Base-by-base conservation (phyloP, 495 filamentous ascomycete genomes). In the Annulohypoxylon nitens region DNA sequence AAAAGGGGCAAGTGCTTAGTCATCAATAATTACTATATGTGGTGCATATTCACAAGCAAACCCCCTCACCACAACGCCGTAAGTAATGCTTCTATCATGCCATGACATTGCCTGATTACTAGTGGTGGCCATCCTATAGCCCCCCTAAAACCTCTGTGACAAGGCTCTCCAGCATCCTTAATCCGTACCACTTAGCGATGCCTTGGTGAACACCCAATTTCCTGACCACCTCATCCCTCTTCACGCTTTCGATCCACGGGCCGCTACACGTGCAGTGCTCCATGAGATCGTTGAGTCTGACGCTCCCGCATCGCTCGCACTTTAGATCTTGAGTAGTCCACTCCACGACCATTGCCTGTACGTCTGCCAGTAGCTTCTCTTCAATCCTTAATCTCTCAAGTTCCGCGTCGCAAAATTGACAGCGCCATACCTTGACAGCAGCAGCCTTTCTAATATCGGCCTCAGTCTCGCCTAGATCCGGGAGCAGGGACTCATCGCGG, bases 201-300 rank as follows among this genome's bases (percentile, higher is more conserved):
- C 86, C 90, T 69, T 85, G 85, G 76, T 92, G 86, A 16, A 97
- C 92, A 55, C 80, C 84, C 69, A 98, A 71, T 77, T 83, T 85
- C 77, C 85, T 88, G 70, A 88, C 74, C 23, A 94, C 83, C 41
- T 92, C 92, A n/a, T 88, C 89, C 73, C 87, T 86, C 76, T 91
- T 86, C 61, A 95, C 81, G 26, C 88, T 94, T 67, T 88, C 88
- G 14, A 82, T 86, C 96, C 96, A 99, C 48, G 82, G 85, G 6
- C 97, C 95, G 57, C 92, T 91, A 83, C 96, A 99, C 26, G 90
- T 91, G 79, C 96, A 99, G 81, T 98, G 95, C 81, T 98, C 96
- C 90, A 94, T 92, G 78, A 98, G 97, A 75, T 97, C 96, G 82
- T 96, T 98, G 45, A 92, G 86, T 80, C 94, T 86, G 37, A 93